Conservation (phyloP, 371 early-diverging fungal genomes). For the Rhizopus arrhizus region DNA sequence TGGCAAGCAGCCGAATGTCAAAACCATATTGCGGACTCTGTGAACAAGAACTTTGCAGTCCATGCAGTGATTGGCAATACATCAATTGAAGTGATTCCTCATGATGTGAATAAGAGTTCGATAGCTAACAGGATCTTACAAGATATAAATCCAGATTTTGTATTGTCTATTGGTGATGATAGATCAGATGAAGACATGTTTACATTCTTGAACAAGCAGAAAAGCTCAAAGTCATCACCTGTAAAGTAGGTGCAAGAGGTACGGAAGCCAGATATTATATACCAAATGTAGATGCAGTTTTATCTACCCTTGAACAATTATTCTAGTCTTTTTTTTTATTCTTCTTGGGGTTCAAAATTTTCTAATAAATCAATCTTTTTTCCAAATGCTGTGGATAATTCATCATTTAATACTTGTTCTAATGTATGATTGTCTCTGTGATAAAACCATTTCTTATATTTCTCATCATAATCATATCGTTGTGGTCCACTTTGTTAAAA, state of each 20-base stretch:
- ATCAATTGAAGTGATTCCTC: constrained; percentile 84
- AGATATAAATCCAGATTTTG: constrained; percentile 65
- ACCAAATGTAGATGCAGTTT: constrained; percentile 53
- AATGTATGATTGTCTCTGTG: constrained; percentile 67
- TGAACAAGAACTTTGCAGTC: constrained; percentile 84
- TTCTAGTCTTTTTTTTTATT: constrained; percentile 9
- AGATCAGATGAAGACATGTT: constrained; percentile 88
- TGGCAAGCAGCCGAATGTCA: constrained; percentile 93
- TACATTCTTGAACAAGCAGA: constrained; percentile 61
- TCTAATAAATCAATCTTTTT: constrained; percentile 38
- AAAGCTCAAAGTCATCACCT: constrained; percentile 50
- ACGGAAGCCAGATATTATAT: constrained; percentile 63
- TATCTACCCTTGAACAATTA: constrained; percentile 41
- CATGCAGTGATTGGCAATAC: constrained; percentile 91
- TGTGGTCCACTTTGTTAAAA: constrained; percentile 78
- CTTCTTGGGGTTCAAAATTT: constrained; percentile 24
- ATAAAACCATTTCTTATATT: constrained; percentile 74
- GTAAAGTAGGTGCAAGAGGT: constrained; percentile 62
- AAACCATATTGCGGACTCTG: constrained; percentile 84
- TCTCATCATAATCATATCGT: constrained; percentile 78
- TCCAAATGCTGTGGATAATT: constrained; percentile 57
- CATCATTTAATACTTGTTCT: constrained; percentile 67
- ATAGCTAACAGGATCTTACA: constrained; percentile 61
- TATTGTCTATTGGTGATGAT: constrained; percentile 80
- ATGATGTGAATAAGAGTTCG: constrained; percentile 69